Conservation (phyloP, 108 stramenopile genomes). For the Nitzschia sp. region DNA sequence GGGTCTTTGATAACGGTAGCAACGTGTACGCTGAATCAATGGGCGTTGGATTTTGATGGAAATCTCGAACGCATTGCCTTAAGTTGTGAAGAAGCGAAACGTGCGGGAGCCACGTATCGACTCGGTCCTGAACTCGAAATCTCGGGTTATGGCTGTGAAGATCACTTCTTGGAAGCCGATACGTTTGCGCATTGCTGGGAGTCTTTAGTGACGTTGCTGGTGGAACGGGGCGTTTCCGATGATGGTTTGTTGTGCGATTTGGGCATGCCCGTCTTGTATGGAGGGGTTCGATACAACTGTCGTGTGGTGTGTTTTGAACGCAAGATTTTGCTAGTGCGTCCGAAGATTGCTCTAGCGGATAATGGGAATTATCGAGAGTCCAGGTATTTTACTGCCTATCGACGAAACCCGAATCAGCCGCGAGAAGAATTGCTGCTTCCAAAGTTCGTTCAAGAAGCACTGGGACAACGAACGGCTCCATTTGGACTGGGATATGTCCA, state of each 20-base stretch:
- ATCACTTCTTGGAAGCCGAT: constrained; percentile 96
- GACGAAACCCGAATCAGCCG: constrained; percentile 3
- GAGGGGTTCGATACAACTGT: constrained; percentile 95
- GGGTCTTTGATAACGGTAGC: constrained; percentile 82
- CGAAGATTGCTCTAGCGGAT: constrained; percentile 90
- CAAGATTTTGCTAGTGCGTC: constrained; percentile 85
- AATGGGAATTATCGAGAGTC: constrained; percentile 98
- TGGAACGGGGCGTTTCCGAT: constrained; percentile 71
- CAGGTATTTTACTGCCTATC: constrained; percentile 92
- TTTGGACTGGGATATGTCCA: constrained; percentile 74
- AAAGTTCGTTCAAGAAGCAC: constrained; percentile 27
- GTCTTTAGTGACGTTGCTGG: constrained; percentile 68
- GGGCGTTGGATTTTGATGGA: constrained; percentile 97
- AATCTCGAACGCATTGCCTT: constrained; percentile 80
- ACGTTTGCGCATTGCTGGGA: constrained; percentile 97
- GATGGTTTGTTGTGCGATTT: constrained; percentile 92
- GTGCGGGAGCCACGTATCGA: constrained; percentile 84
- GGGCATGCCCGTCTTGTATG: constrained; percentile 92
- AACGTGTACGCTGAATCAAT: constrained; percentile 98
- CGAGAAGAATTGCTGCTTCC: constrained; percentile 1
- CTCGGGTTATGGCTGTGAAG: constrained; percentile 98
- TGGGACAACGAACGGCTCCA: constrained; percentile 60
- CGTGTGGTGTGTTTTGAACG: constrained; percentile 82
- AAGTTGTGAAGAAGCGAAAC: constrained; percentile 84
- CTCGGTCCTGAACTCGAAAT: constrained; percentile 97